Evolutionary conservation across 2,329 filamentous ascomycete species (phyloP), one percentile per base, ranked within the genome.

Genomic region (Piedraia hortae): DNA sequence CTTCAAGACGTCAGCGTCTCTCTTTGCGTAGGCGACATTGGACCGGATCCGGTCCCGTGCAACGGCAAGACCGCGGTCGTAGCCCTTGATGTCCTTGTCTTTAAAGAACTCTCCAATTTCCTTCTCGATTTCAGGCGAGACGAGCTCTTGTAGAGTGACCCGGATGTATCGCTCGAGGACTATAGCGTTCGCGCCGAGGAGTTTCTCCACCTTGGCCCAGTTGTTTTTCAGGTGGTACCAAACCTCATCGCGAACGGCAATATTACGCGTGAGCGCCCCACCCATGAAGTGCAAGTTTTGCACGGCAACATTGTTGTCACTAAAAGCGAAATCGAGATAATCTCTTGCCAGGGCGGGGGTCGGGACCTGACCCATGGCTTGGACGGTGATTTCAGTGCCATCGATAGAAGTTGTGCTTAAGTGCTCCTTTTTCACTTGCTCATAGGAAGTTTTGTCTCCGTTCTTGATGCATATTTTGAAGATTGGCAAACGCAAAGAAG

Each of bases 151-250:
- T 33, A 97, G 51, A 19, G 66, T 66, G 33, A 72, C 54, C 34
- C 73, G 67, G 35, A 97, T 51, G 48, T 89, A 90, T 21, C 82
- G 67, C 48, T 97, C 82, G 9, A 91, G 54, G 3, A 91, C 63
- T 14, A 91, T 70, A 30, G 77, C 72, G 49, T 91, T 91, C 18
- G 56, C 55, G 42, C 61, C 65, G 24, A 93, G 56, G 44, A 70
- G 71, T 28, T 62, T 50, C 23, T 67, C 58, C 19, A 89, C 59
- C 16, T 59, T 53, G 14, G 62, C 55, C 73, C 82, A 97, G 49
- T 90, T 69, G 19, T 60, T 54, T 48, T 80, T 75, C 39, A 91
- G 60, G 46, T 72, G 90, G 23, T 68, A 53, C 85, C 85, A 97
- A 26, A 88, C 61, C 19, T 68, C 52, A 19, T 56, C 48, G n/a